Percentiles rank a stretch among this genome's conserved stretches.
Conservation (phyloP, 2,329 filamentous ascomycete species). For the Xylariaceae sp. region DNA sequence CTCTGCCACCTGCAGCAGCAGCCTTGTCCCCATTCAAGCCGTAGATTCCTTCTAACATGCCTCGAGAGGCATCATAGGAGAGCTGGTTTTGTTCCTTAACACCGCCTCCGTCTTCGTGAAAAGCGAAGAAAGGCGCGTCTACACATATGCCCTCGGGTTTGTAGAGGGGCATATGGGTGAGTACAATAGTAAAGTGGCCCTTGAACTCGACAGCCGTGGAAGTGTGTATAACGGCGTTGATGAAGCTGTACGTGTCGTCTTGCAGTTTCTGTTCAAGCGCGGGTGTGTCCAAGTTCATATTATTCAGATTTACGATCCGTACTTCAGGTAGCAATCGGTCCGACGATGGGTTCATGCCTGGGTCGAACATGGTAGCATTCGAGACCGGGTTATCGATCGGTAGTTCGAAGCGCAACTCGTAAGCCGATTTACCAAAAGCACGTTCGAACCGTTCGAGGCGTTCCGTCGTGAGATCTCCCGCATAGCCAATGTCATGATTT, state of each 20-base stretch:
- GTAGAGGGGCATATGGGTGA: conserved; percentile 90
- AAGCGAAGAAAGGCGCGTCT: conserved; percentile 80
- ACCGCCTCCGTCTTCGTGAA: conserved; percentile 67
- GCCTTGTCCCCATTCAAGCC: conserved; percentile 65
- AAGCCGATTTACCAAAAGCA: conserved; percentile 84
- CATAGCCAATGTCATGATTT: conserved; percentile 96
- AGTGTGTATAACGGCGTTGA: conserved; percentile 65
- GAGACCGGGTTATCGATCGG: conserved; percentile 41
- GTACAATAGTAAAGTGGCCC: conserved; percentile 73
- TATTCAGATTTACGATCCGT: conserved; percentile 82
- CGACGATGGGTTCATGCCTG: conserved; percentile 43
- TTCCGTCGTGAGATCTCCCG: conserved; percentile 78
- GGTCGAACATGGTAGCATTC: conserved; percentile 42
- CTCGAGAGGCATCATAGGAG: conserved; percentile 66
- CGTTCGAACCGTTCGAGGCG: conserved; percentile 79
- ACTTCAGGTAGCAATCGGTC: conserved; percentile 62
- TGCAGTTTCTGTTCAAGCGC: conserved; percentile 67
- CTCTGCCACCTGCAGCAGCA: conserved; percentile 60
- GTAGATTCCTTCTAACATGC: conserved; percentile 81
- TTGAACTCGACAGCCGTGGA: conserved; percentile 59
- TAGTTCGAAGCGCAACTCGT: conserved; percentile 75
- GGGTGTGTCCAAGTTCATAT: conserved; percentile 89
- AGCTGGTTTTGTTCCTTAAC: conserved; percentile 92
- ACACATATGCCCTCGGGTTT: conserved; percentile 80
- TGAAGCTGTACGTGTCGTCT: conserved; percentile 72